phyloP scores from a whole-genome alignment of 2,329 filamentous ascomycete genomes.

The Zasmidium cellare region DNA sequence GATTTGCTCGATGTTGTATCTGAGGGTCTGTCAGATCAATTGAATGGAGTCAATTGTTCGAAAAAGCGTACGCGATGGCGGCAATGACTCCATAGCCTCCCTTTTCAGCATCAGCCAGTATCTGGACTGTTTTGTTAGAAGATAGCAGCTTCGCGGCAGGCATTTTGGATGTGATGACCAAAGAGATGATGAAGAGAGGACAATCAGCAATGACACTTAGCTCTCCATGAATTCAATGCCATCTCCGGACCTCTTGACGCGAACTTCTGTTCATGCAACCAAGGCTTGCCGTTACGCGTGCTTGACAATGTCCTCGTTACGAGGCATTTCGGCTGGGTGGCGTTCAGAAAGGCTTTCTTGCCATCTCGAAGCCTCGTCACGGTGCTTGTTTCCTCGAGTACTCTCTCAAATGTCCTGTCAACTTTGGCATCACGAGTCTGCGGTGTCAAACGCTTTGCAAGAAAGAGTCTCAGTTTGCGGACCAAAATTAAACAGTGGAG shows the following conservation, averaged over 20 bases:
- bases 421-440: background rate
- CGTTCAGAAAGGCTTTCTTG: background rate
- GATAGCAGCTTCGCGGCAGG: slow-evolving; percentile 3
- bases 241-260: background rate
- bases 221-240: background rate
- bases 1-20: slow-evolving; percentile 30
- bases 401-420: background rate
- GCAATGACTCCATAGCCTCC: slow-evolving; percentile 25
- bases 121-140: slow-evolving; percentile 23
- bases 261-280: background rate
- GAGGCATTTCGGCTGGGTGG: background rate
- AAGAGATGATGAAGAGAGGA: background rate
- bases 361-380: background rate
- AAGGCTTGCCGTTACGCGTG: background rate
- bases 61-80: slow-evolving; percentile 20
- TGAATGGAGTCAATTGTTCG: background rate
- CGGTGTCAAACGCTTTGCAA: background rate
- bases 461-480: background rate
- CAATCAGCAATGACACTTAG: background rate
- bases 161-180: background rate
- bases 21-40: background rate
- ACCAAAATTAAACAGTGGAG: background rate
- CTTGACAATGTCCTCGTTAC: background rate
- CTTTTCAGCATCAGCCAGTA: slow-evolving; percentile 23
- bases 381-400: background rate